These are phyloP conservation scores for Medicago arabica DNA, from an alignment of 306 rosid species.

Conservation along the genomic window DNA sequence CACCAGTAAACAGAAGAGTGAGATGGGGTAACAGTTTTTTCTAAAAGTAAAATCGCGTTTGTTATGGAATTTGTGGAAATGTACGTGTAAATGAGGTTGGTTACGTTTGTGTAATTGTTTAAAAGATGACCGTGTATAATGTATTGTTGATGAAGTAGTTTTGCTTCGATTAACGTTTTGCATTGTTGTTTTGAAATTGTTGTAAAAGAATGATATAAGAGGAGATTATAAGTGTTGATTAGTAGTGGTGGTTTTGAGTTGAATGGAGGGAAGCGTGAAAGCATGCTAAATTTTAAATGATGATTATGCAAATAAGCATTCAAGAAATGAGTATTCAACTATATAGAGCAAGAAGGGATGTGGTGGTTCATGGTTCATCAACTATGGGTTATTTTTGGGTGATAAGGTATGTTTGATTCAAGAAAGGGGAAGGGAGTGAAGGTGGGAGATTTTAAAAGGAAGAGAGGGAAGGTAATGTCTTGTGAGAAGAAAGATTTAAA, in stretches of 20 bases:
- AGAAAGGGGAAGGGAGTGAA: too few species aligned
- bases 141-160: constrained; percentile 6
- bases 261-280: not conserved
- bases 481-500: too few species aligned
- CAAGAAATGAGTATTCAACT: not conserved
- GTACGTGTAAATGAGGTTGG: not conserved
- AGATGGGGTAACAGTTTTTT: not conserved
- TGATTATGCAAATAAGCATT: not conserved
- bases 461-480: too few species aligned
- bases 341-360: too few species aligned
- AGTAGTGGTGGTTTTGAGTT: not conserved
- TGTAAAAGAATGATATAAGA: not conserved
- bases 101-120: not conserved
- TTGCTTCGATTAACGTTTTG: not conserved
- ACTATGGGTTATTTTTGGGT: too few species aligned
- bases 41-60: not conserved
- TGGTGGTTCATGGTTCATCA: too few species aligned
- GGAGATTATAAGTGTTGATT: not conserved
- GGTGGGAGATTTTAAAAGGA: too few species aligned
- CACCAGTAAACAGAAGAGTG: not conserved
- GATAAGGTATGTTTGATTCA: too few species aligned
- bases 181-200: not conserved
- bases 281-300: not conserved
- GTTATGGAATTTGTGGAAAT: not conserved
- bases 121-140: not conserved